These are phyloP conservation scores for Panicum virgatum DNA, from an alignment of 202 grass and related monocot species.

Conservation along the genomic window DNA sequence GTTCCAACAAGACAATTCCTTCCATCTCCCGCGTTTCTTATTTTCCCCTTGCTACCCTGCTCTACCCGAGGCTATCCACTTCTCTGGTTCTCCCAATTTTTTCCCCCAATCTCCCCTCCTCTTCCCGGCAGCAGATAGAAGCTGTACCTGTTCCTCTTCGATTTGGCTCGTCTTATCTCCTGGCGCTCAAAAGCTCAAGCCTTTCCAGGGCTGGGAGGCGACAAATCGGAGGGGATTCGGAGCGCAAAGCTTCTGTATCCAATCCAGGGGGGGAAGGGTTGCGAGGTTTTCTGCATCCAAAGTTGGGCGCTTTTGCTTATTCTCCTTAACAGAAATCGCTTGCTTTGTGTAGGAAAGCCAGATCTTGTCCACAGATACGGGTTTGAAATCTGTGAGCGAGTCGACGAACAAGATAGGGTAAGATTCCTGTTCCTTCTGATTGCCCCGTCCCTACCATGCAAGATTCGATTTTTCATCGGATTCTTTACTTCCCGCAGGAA, in stretches of 20 bases:
- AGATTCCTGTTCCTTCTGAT: slow-evolving; percentile 11
- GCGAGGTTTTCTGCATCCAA: neutral
- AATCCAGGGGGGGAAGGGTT: neutral
- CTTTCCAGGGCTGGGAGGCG: slow-evolving; percentile 1
- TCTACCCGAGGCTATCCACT: neutral
- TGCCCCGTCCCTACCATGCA: neutral
- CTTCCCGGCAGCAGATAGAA: neutral
- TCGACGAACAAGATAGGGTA: slow-evolving; percentile 28
- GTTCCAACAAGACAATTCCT: neutral
- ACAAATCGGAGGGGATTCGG: neutral
- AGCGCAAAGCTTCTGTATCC: slow-evolving; percentile 1
- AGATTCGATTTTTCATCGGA: neutral
- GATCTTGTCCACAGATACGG: neutral
- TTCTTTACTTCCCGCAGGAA: neutral
- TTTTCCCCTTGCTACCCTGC: neutral
- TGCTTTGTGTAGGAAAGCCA: slow-evolving; percentile 12
- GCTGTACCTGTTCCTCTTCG: neutral
- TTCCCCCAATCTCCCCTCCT: neutral
- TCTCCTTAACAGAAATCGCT: slow-evolving; percentile 5
- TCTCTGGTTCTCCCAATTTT: neutral
- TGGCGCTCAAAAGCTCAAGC: neutral
- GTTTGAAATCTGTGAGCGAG: neutral
- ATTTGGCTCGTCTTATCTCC: neutral
- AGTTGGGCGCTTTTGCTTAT: slow-evolving; percentile 7
- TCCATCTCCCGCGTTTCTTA: neutral